phyloP scores from a whole-genome alignment of 2,329 filamentous ascomycete genomes.

The Alternaria gaisen region DNA sequence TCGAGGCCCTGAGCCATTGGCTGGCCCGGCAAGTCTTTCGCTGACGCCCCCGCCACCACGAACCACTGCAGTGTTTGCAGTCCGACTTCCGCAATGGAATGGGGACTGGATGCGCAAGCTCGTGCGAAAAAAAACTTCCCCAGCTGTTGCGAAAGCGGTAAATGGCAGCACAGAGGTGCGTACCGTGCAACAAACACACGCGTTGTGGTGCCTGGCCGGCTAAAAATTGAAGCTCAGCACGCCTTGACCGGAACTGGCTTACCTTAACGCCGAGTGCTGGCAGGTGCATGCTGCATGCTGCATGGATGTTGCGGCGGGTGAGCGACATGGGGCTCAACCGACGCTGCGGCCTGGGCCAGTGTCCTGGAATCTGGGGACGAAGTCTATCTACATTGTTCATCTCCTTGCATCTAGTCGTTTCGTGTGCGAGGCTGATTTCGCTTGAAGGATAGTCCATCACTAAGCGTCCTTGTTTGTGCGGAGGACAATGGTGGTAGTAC shows the following conservation, averaged over 20 bases:
- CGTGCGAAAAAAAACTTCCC: neutral
- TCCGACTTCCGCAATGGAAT: neutral
- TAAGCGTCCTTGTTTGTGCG: neutral
- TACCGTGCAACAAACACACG: slow-evolving; percentile 8
- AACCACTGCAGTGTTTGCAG: slow-evolving; percentile 4
- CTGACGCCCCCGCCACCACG: slow-evolving; percentile 7
- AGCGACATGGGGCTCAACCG: slow-evolving; percentile 12
- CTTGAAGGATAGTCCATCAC: neutral
- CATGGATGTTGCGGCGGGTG: slow-evolving; percentile 14
- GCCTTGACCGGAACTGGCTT: slow-evolving; percentile 6
- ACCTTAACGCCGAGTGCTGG: slow-evolving; percentile 3
- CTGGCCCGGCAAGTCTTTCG: neutral
- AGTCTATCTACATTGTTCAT: slow-evolving; percentile 4
- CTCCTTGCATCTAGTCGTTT: slow-evolving; percentile 1
- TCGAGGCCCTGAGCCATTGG: slow-evolving; percentile 7
- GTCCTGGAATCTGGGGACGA: slow-evolving; percentile 23
- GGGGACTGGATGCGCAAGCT: neutral
- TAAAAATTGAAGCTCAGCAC: slow-evolving; percentile 6
- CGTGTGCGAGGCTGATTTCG: slow-evolving; percentile 5
- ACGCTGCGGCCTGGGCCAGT: slow-evolving; percentile 17
- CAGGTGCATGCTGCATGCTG: neutral
- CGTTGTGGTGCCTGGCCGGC: slow-evolving; percentile 5
- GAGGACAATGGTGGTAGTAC: neutral
- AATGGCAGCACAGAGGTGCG: neutral
- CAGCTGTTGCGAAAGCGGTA: slow-evolving; percentile 4